Conservation (phyloP, 2,329 filamentous ascomycete genomes). For the Dactylonectria estremocensis region DNA sequence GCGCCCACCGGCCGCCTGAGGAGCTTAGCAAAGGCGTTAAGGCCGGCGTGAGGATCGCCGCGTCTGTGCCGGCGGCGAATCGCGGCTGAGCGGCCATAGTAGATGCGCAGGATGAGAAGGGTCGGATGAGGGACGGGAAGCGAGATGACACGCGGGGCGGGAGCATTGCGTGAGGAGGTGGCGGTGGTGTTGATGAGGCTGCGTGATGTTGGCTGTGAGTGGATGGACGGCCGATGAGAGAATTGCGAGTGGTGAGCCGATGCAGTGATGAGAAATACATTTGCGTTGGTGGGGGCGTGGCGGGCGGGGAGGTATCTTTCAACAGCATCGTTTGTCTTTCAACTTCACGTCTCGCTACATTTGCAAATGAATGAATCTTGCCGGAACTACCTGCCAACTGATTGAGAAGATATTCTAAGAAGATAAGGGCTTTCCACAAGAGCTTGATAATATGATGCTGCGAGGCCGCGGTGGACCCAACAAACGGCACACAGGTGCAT, state of each 20-base stretch:
- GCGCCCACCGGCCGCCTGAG: slow-evolving; percentile 63
- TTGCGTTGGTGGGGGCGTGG: background rate
- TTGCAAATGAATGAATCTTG: background rate
- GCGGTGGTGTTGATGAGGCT: slow-evolving; percentile 13
- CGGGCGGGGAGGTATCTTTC: background rate
- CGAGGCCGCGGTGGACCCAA: no score
- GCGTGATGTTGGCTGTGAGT: slow-evolving; percentile 6
- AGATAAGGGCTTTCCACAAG: background rate
- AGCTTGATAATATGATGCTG: background rate
- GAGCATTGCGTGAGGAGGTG: slow-evolving; percentile 33
- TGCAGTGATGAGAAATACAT: slow-evolving; percentile 4
- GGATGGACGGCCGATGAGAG: slow-evolving; percentile 20
- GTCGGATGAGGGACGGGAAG: slow-evolving; percentile 28
- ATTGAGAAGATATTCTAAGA: background rate
- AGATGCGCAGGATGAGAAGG: slow-evolving; percentile 36
- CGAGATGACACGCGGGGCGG: slow-evolving; percentile 22
- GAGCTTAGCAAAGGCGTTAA: slow-evolving; percentile 59
- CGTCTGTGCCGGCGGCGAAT: slow-evolving; percentile 65
- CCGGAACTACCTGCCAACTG: no score
- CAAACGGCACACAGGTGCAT: no score
- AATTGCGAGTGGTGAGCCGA: background rate
- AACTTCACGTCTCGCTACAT: background rate
- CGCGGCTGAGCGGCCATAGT: slow-evolving; percentile 49
- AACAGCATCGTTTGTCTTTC: background rate
- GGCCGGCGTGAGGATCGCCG: slow-evolving; percentile 52